Evolutionary conservation across 306 rosid genomes (phyloP).

Genomic region (Malus sylvestris): DNA sequence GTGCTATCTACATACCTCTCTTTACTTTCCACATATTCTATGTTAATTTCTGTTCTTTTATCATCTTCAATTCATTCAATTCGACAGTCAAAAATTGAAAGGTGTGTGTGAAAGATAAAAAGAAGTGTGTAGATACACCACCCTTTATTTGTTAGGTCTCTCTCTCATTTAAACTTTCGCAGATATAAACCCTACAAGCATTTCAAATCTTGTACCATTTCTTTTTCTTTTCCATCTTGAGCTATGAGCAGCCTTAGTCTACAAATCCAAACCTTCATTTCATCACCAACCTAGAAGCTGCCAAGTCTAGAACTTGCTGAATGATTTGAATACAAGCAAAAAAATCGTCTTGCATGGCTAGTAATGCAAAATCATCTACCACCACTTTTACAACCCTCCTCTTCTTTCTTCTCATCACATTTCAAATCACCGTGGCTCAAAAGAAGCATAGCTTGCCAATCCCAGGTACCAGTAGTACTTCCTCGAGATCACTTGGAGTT

Average conservation of each 20-base stretch:
- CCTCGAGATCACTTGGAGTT: slow-evolving; percentile 3
- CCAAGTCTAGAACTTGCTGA: slow-evolving; percentile 9
- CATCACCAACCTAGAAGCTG: background rate
- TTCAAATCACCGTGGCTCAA: slow-evolving; percentile 32
- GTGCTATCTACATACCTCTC: no score
- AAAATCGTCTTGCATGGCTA: slow-evolving; percentile 50
- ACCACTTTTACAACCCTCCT: slow-evolving; percentile 19
- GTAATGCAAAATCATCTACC: slow-evolving; percentile 30
- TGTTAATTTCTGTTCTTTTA: no score
- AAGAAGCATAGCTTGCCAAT: background rate
- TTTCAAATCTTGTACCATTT: slow-evolving; percentile 16
- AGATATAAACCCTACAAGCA: slow-evolving; percentile 24
- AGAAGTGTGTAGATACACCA: no score
- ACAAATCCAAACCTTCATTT: slow-evolving; percentile 2
- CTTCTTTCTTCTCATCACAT: slow-evolving; percentile 37
- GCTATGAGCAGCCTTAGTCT: slow-evolving; percentile 6
- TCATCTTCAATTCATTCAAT: no score
- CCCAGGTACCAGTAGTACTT: background rate
- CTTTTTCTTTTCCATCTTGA: slow-evolving; percentile 6
- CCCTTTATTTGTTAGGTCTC: background rate
- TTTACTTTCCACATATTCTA: no score
- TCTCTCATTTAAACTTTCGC: slow-evolving; percentile 22
- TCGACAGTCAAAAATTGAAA: no score
- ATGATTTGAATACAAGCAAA: slow-evolving; percentile 17
- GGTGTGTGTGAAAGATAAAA: no score